Base-by-base conservation (phyloP, 306 rosid genomes). In the Fagus crenata region DNA sequence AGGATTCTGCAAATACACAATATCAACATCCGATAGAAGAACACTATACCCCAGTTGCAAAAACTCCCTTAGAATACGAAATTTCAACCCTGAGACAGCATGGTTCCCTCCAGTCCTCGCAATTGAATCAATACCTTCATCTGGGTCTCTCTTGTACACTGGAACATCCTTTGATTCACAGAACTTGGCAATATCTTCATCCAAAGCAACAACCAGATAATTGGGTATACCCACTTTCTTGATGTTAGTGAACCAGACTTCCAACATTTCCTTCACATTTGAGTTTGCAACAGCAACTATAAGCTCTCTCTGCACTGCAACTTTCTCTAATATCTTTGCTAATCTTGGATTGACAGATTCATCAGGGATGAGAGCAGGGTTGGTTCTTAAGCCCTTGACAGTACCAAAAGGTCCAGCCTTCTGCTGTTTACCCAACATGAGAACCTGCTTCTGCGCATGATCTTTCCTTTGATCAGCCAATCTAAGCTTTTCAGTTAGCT, bases 21-120 rank as follows among this genome's bases (percentile, higher is more conserved):
- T 92, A 86, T 93, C 97, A 2, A 92, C 96, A 77, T 93, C 98
- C 4, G 98, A 95, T 32, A 92, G 89, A 82, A 95, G 96, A 86
- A 95, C 97, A 63, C 92, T 75, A 40, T 94, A 89, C 36, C 98
- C 97, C 78, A 94, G 74, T 83, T 94, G 98, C 80, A 92, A 81
- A 85, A 94, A 94, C 83, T 94, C 98, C 84, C 98, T 90, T 77
- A 94, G 78, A 43, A 94, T 84, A 33, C 73, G 93, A 75, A 94
- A 94, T 79, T 94, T 94, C 71, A 90, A 84, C 54, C 92, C 96
- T 0, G 97, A 90, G 76, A 94, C 97, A 4, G 83, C 94, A 82
- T 92, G 97, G 84, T 90, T 94, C 58, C 95, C 92, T 76, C 97
- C 97, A 0, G 65, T 70, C 73, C 75, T 89, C 0, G 89, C 94